Evolutionary conservation across 2,329 filamentous ascomycete species (phyloP).

Genomic region (Fonsecaea pedrosoi): DNA sequence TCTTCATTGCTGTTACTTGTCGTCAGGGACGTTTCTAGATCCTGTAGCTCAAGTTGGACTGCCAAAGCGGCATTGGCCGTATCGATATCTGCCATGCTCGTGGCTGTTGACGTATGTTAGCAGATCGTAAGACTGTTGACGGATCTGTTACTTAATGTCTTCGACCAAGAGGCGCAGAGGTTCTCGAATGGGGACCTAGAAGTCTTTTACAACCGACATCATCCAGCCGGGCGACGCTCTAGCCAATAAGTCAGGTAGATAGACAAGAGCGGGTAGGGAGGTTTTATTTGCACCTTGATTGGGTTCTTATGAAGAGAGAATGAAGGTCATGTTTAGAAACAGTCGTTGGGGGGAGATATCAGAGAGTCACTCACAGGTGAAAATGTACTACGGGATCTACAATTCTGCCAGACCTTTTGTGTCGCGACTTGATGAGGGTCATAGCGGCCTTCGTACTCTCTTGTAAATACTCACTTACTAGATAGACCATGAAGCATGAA

Average conservation of each 20-base stretch:
- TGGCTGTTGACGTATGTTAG: not conserved
- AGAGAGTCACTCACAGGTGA: not conserved
- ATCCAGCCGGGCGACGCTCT: not conserved
- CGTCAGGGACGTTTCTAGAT: constrained; percentile 1
- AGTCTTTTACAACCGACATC: not conserved
- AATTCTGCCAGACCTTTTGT: not conserved
- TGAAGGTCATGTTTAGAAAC: not conserved
- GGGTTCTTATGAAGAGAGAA: not conserved
- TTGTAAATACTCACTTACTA: not conserved
- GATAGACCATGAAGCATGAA: not conserved
- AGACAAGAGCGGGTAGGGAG: not conserved
- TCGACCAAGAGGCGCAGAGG: not conserved
- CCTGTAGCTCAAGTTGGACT: constrained; percentile 12
- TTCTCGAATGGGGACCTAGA: not conserved
- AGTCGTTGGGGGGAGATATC: not conserved
- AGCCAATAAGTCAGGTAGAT: not conserved
- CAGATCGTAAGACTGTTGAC: not conserved
- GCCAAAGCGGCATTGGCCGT: not conserved
- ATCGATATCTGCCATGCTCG: not conserved
- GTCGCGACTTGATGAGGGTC: not conserved
- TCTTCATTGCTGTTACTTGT: not conserved
- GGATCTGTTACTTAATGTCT: not conserved
- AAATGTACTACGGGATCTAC: not conserved
- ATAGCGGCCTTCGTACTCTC: not conserved
- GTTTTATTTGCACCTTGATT: not conserved